Percentiles rank a stretch among this genome's conserved stretches.
These are phyloP conservation scores for Cercospora brassicicola DNA, from an alignment of 2,329 filamentous ascomycete species.

Conservation along the genomic window DNA sequence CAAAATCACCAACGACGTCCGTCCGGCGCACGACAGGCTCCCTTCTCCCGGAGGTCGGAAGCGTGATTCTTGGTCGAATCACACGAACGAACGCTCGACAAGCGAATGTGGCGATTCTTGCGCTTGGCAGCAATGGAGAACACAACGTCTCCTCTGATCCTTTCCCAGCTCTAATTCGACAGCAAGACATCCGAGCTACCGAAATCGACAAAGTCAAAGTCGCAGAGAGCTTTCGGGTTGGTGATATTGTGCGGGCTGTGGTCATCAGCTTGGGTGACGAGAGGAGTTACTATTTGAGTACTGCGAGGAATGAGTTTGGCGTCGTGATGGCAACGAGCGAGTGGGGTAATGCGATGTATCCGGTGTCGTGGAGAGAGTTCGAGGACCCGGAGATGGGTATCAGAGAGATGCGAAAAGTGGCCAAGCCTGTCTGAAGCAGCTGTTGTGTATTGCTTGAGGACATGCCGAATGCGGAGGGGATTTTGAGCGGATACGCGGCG, in stretches of 20 bases:
- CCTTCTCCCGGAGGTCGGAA: constrained; percentile 81
- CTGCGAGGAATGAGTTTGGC: constrained; percentile 84
- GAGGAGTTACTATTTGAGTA: constrained; percentile 91
- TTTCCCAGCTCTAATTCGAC: constrained; percentile 39
- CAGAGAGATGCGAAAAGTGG: constrained; percentile 84
- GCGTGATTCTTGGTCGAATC: constrained; percentile 78
- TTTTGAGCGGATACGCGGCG: background rate
- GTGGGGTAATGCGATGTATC: constrained; percentile 84
- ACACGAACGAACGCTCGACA: constrained; percentile 82
- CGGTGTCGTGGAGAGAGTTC: constrained; percentile 94
- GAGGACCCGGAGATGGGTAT: constrained; percentile 75
- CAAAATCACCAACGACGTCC: constrained; percentile 43
- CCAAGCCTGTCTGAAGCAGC: constrained; percentile 73
- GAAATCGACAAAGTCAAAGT: constrained; percentile 95
- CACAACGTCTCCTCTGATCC: constrained; percentile 31
- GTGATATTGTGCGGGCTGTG: constrained; percentile 83
- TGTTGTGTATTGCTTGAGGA: background rate
- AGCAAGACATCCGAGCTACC: constrained; percentile 86
- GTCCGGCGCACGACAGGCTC: constrained; percentile 58
- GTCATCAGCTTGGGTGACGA: constrained; percentile 88
- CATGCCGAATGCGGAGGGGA: background rate
- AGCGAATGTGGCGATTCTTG: constrained; percentile 81
- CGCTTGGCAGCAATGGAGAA: constrained; percentile 61
- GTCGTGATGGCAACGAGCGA: constrained; percentile 92
- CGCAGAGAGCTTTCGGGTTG: constrained; percentile 85